A percentile compares a stretch with the other conserved stretches of the same genome.
These are phyloP conservation scores for Xanthoconium stramineum DNA, from an alignment of 768 basidiomycete species.

Conservation along the genomic window DNA sequence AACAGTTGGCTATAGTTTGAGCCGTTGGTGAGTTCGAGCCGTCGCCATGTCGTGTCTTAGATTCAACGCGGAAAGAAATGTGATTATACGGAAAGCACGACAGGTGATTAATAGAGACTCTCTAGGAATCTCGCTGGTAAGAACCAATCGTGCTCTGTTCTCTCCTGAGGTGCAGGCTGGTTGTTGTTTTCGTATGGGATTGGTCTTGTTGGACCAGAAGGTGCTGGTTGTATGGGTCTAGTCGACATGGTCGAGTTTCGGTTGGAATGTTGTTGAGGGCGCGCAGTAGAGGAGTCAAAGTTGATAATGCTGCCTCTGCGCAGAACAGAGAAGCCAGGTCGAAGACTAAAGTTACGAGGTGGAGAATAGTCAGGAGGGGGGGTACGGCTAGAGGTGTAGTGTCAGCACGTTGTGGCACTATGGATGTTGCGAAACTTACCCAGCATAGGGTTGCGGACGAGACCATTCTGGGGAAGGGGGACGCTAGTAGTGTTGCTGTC, in stretches of 20 bases:
- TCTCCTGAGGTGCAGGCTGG: constrained; percentile 9
- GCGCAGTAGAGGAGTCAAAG: constrained; percentile 8
- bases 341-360: constrained; percentile 15
- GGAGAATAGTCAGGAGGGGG: constrained; percentile 24
- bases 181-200: constrained; percentile 13
- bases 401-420: neutral
- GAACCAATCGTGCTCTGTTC: constrained; percentile 26
- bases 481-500: constrained; percentile 12
- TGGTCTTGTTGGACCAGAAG: constrained; percentile 10
- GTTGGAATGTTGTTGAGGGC: constrained; percentile 4
- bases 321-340: constrained; percentile 14
- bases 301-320: constrained; percentile 8
- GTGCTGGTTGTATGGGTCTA: constrained; percentile 6
- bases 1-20: too few relatives aligned
- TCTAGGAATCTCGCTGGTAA: constrained; percentile 21
- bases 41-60: too few relatives aligned
- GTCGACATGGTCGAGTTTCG: constrained; percentile 11
- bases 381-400: constrained; percentile 14
- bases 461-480: constrained; percentile 27
- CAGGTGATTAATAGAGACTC: constrained; percentile 15
- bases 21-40: too few relatives aligned
- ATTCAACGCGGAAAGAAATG: too few relatives aligned
- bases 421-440: constrained; percentile 8
- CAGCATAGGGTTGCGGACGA: constrained; percentile 25
- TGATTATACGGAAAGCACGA: too few relatives aligned